Percentiles rank a stretch among this genome's conserved stretches.
Evolutionary conservation across 495 filamentous ascomycete species (phyloP).

Genomic region (Choiromyces venosus): DNA sequence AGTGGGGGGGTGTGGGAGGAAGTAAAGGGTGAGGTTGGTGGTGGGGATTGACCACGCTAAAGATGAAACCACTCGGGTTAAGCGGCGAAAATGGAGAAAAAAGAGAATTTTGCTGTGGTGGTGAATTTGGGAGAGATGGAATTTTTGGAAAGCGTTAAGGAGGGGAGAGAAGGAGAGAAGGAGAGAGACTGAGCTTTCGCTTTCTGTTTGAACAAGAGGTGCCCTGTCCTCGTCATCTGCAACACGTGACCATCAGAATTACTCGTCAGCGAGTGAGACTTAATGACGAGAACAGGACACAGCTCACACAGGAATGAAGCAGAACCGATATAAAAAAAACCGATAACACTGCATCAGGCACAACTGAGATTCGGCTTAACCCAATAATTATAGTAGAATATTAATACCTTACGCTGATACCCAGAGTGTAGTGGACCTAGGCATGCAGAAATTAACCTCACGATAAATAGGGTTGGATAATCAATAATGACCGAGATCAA

Average conservation of each 20-base stretch:
- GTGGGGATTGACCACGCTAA: background rate
- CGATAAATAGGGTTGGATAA: background rate
- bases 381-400: background rate
- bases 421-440: background rate
- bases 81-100: background rate
- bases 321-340: background rate
- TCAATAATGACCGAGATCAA: too few species aligned
- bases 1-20: background rate
- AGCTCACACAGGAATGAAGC: background rate
- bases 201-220: background rate
- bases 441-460: background rate
- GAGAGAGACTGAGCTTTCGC: background rate
- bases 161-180: background rate
- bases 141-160: background rate
- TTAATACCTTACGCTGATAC: background rate
- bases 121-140: background rate
- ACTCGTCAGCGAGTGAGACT: background rate
- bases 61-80: background rate
- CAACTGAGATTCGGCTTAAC: background rate
- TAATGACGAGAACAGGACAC: background rate
- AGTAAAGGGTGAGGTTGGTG: background rate
- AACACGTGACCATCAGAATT: background rate
- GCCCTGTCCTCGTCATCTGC: background rate
- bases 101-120: background rate
- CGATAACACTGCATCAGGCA: background rate